Evolutionary conservation across 2,329 filamentous ascomycete genomes (phyloP), one percentile per base, ranked within the genome.

Genomic region (Magnaporthiopsis poae): DNA sequence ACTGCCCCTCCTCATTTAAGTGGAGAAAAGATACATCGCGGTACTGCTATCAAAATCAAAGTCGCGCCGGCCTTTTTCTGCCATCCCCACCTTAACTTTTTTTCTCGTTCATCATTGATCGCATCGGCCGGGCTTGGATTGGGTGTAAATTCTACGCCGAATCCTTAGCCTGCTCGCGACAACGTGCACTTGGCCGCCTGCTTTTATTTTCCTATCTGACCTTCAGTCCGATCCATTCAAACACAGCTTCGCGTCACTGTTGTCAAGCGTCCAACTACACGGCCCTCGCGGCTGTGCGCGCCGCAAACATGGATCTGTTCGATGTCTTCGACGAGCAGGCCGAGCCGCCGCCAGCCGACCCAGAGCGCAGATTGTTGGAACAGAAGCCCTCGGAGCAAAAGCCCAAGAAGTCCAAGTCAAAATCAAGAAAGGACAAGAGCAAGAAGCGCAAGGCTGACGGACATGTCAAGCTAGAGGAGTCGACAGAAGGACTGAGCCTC

Each of bases 361-460:
- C 62, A 2, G 60, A 66, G 60, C 64, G 60, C 27, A 61, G 46
- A n/a, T 29, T 39, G 13, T 29, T 35, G 31, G 64, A 65, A n/a
- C 21, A 52, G 29, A 65, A 59, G 15, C 0, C 39, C 27, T 64
- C 62, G 25, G 25, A 65, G 52, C 31, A 70, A 72, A 46, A 76
- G 75, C 70, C 68, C 71, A 74, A 71, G 68, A 77, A 75, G 68
- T 69, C 75, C 63, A 82, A 78, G 72, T 74, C 74, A 65, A 82
- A 78, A 72, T 74, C 75, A 27, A 85, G 82, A 69, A 82, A 76
- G 72, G 85, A 88, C 70, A 86, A 84, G 77, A 90, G 81, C 79
- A 95, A 92, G 80, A 96, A 97, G 84, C 86, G 92, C 77, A 91
- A 92, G 77, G 88, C 89, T 59, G 93, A 92, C 75, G 91, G 92